phyloP scores from a whole-genome alignment of 257 asterid species.

The Nicotiana obtusifolia region DNA sequence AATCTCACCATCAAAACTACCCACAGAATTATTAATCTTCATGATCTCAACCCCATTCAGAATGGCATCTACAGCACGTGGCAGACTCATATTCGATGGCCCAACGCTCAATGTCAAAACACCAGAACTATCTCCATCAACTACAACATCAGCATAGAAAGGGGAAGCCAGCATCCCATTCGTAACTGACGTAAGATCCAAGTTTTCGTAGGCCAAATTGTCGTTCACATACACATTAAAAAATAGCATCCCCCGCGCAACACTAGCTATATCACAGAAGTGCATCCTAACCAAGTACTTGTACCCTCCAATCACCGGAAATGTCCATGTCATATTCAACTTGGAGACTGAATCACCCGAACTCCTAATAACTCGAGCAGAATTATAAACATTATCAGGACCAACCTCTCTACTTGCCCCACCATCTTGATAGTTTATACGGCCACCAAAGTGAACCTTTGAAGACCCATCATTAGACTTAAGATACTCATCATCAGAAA shows the following conservation, averaged over 20 bases:
- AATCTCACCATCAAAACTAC: slow-evolving; percentile 65
- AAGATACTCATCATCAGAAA: slow-evolving; percentile 53
- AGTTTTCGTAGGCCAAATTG: slow-evolving; percentile 60
- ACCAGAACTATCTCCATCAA: slow-evolving; percentile 36
- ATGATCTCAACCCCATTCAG: slow-evolving; percentile 87
- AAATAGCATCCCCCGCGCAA: slow-evolving; percentile 46
- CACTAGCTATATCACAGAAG: slow-evolving; percentile 85
- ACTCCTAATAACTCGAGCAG: slow-evolving; percentile 73
- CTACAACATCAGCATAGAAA: slow-evolving; percentile 78
- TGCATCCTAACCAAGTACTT: slow-evolving; percentile 71
- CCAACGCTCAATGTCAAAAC: slow-evolving; percentile 59
- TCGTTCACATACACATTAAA: slow-evolving; percentile 81
- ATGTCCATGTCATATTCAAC: slow-evolving; percentile 57
- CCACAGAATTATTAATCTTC: slow-evolving; percentile 67
- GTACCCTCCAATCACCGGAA: slow-evolving; percentile 54
- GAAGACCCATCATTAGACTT: slow-evolving; percentile 29
- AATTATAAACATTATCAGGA: slow-evolving; percentile 79
- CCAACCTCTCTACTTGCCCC: slow-evolving; percentile 90
- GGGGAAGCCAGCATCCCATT: slow-evolving; percentile 66
- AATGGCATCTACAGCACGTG: slow-evolving; percentile 66
- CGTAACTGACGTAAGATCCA: slow-evolving; percentile 58
- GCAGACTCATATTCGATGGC: slow-evolving; percentile 56
- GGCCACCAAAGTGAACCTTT: slow-evolving; percentile 47
- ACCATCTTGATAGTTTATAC: slow-evolving; percentile 54
- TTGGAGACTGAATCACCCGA: slow-evolving; percentile 30